Base-by-base conservation (phyloP, 225 moss, liverwort and hornwort genomes). In the Ulota crispa region DNA sequence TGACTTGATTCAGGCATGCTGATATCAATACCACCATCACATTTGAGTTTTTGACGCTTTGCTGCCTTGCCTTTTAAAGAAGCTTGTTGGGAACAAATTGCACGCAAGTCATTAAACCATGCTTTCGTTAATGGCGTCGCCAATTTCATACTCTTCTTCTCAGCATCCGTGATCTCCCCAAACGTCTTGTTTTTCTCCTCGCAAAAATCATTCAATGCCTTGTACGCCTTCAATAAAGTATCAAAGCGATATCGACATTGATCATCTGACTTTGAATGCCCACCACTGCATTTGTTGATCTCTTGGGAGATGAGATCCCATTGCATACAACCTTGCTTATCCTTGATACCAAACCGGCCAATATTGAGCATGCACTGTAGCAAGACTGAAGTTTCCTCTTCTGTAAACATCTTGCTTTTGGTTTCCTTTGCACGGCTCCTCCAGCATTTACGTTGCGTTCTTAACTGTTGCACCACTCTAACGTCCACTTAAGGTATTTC, bases 391-490 rank as follows among this genome's bases (percentile, higher is more conserved):
- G 84, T 62, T 31, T 84, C 79, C 0, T 0, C 0, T 0, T 13
- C 10, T 3, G 3, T 74, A 75, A 74, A 84, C 50, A 79, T 79
- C 52, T 31, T 72, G 24, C 56, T 36, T 41, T 80, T 74, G 1
- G 0, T 41, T 45, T 55, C 45, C 8, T 66, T 66, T 1, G 21
- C 4, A 12, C 2, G 0, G 4, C 36, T 11, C 3, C 1, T 2
- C 0, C 5, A 39, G 1, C 5, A 4, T 3, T 10, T 2, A 7
- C 0, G 15, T 8, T 4, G 3, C 19, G 4, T 1, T 1, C 16
- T n/a, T 3, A 0, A 0, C 0, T 0, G 0, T 32, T 6, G 24
- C 9, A 16, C 9, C 2, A 24, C 4, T 50, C 2, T 7, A 36
- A 14, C 15, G 23, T 39, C 23, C 30, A 4, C 0, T 9, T 10